Conservation (phyloP, 2,329 filamentous ascomycete genomes). For the Colletotrichum ledebouriae region DNA sequence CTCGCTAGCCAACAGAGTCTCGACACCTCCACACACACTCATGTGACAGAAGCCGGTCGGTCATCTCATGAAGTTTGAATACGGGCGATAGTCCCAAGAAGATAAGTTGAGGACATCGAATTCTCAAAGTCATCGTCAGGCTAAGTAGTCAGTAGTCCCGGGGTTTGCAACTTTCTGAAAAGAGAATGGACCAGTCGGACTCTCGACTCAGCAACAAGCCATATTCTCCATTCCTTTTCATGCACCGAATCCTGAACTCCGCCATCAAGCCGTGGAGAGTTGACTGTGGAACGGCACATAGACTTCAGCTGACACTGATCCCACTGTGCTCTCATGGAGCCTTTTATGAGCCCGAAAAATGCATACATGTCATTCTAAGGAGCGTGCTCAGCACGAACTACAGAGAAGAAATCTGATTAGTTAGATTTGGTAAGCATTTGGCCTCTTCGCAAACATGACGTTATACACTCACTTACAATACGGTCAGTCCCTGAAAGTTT, state of each 20-base stretch:
- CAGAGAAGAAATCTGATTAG: not conserved
- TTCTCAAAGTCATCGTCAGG: not conserved
- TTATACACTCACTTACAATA: too few relatives aligned
- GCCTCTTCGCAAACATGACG: too few relatives aligned
- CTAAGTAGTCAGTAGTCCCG: not conserved
- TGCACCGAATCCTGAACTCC: not conserved
- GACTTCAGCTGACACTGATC: not conserved
- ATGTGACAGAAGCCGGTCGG: not conserved
- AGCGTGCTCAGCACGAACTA: not conserved
- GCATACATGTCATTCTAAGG: not conserved
- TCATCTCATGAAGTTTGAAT: not conserved
- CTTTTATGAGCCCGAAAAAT: conserved; percentile 5
- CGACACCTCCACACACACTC: not conserved
- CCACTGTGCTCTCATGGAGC: not conserved
- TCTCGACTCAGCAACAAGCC: conserved; percentile 5
- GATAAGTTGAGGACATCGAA: not conserved
- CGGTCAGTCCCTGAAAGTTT: too few relatives aligned
- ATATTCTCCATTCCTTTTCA: not conserved
- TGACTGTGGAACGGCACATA: not conserved
- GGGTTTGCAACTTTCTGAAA: not conserved
- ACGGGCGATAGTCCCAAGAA: not conserved
- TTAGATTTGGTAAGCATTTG: too few relatives aligned
- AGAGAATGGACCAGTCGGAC: conserved; percentile 1
- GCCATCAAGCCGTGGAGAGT: not conserved
- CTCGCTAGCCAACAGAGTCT: not conserved